Conservation (phyloP, 108 stramenopile species). For the Licmophora abbreviata region DNA sequence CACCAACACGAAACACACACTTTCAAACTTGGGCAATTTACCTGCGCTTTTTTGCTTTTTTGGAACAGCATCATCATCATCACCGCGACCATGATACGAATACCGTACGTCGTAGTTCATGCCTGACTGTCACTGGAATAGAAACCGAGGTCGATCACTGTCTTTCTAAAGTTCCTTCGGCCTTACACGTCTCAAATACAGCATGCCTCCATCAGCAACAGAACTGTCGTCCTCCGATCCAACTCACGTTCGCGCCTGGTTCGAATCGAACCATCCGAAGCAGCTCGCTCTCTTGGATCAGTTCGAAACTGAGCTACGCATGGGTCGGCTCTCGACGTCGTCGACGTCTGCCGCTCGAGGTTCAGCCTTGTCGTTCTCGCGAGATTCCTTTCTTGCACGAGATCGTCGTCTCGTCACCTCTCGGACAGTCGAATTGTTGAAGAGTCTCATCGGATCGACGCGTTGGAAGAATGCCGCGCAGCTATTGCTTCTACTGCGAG, state of each 20-base stretch:
- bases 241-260: slow-evolving; percentile 40
- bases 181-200: too few species aligned
- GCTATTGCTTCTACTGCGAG: slow-evolving; percentile 56
- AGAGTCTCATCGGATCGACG: slow-evolving; percentile 70
- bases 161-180: too few species aligned
- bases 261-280: slow-evolving; percentile 40
- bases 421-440: slow-evolving; percentile 69
- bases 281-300: slow-evolving; percentile 57
- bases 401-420: slow-evolving; percentile 52
- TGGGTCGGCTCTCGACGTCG: slow-evolving; percentile 52
- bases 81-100: too few species aligned
- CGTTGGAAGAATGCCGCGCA: slow-evolving; percentile 75
- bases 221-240: slow-evolving; percentile 15
- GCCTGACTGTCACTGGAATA: too few species aligned
- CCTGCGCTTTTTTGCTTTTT: too few species aligned
- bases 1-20: too few species aligned
- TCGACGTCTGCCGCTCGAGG: slow-evolving; percentile 1
- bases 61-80: too few species aligned
- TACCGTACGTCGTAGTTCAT: too few species aligned
- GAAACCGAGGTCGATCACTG: too few species aligned
- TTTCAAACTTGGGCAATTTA: too few species aligned
- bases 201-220: not conserved
- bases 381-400: slow-evolving; percentile 15
- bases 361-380: not conserved
- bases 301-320: slow-evolving; percentile 65